Evolutionary conservation across 2,329 filamentous ascomycete species (phyloP).

Genomic region (Salinomyces thailandicus): DNA sequence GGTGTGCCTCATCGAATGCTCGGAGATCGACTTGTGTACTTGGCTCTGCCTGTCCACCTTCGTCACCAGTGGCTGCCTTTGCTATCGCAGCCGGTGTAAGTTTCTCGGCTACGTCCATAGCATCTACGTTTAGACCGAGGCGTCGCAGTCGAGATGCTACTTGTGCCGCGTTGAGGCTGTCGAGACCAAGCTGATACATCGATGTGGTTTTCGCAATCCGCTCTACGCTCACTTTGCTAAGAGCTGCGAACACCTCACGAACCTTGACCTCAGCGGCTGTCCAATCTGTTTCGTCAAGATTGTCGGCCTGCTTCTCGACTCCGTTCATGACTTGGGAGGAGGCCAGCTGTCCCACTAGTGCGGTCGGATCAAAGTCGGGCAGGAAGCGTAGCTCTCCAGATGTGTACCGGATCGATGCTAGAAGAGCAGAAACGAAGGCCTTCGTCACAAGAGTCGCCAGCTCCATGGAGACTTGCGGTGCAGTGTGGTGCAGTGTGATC

Average conservation of each 20-base stretch:
- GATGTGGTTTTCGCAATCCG: conserved; percentile 53
- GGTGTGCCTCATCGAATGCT: conserved; percentile 40
- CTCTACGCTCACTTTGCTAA: conserved; percentile 44
- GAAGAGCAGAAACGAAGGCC: conserved; percentile 20
- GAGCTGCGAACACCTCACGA: conserved; percentile 45
- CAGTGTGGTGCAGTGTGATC: conserved; percentile 39
- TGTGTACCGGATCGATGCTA: not conserved
- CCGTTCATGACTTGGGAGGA: too few species aligned
- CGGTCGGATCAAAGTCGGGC: not conserved
- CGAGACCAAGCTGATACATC: conserved; percentile 79
- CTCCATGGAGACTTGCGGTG: conserved; percentile 50
- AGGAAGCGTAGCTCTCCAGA: not conserved
- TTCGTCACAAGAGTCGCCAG: conserved; percentile 15
- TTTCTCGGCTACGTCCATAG: conserved; percentile 62
- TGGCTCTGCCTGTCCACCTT: not conserved
- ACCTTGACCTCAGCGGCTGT: conserved; percentile 43
- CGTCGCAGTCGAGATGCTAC: conserved; percentile 58
- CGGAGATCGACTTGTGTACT: conserved; percentile 36
- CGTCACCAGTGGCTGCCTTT: conserved; percentile 2
- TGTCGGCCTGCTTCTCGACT: not conserved
- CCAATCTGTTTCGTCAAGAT: conserved; percentile 34
- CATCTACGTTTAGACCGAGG: conserved; percentile 48
- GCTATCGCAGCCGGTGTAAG: conserved; percentile 16
- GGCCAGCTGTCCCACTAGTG: not conserved
- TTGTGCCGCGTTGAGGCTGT: conserved; percentile 80